Conservation (phyloP, 2,329 filamentous ascomycete species). For the Ceratocystis papillata region DNA sequence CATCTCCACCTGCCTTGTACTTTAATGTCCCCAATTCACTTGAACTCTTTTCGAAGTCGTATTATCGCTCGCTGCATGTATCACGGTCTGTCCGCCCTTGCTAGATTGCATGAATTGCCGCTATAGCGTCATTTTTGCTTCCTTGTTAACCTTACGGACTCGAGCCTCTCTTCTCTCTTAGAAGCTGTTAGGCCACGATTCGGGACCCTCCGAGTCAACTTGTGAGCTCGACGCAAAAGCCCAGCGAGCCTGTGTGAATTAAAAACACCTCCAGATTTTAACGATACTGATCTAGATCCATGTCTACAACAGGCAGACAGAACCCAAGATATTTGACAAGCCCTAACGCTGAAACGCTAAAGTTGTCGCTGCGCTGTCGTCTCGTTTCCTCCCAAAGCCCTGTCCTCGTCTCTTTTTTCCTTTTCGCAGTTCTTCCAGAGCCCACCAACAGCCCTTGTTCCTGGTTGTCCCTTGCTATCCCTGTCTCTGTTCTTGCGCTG, state of each 20-base stretch:
- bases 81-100: neutral
- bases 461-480: neutral
- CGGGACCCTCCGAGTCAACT: no score
- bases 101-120: slow-evolving; percentile 5
- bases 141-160: neutral
- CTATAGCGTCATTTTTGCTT: slow-evolving; percentile 1
- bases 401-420: neutral
- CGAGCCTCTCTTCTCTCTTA: no score
- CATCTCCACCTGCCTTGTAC: neutral
- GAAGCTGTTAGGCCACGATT: no score
- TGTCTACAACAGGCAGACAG: neutral
- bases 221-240: no score
- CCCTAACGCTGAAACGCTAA: neutral
- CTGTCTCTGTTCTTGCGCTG: neutral
- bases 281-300: no score
- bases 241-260: no score
- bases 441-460: neutral
- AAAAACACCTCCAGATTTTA: no score
- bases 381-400: slow-evolving; percentile 1
- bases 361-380: neutral
- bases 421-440: neutral
- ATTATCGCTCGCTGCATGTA: no score
- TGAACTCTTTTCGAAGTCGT: no score
- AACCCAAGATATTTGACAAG: neutral
- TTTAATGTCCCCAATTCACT: neutral